Evolutionary conservation across 192 early-diverging fungal species (phyloP), one percentile per base, ranked within the genome.

Genomic region (Diversispora epigaea): DNA sequence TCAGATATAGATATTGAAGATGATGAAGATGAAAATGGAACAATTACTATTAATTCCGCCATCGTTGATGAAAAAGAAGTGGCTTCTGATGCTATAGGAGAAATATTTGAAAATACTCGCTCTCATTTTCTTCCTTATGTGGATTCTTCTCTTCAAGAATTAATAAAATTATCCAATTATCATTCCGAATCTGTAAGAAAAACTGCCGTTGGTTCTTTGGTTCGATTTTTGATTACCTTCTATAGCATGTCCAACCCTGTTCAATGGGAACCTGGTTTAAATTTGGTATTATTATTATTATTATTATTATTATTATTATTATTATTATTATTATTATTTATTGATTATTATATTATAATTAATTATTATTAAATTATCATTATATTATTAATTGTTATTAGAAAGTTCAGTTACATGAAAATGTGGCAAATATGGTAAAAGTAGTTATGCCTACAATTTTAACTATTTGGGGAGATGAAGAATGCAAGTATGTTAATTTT

Each of bases 11-110:
- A 89, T 65, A 45, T 62, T 3, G 84, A 86, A 22, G 85, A 83
- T 10, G 84, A 78, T 12, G 85, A 85, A 7, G 88, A 84, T 43
- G 87, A 89, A 43, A 86, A 88, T 4, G 85, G 89, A 40, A 89
- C 86, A 21, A 85, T 89, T 19, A 76, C 78, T 25, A 83, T 93
- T 62, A 91, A 86, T 74, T 91, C 91, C 40, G 94, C 90, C 21
- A 85, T 97, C 79, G 92, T 94, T 4, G 93, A 95, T 54, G 95
- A 97, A 77, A 97, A 97, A 84, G 95, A 97, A 79, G 88, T 93
- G 61, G 94, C 95, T 39, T 92, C 91, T 43, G 94, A 96, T 73
- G 91, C 92, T 9, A 85, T 94, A 64, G 94, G 92, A 57, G 93
- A 97, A 81, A 78, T 97, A 22, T 97, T 96, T 82, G 85, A 86